These are phyloP conservation scores for Bisporella sp. DNA, from an alignment of 2,329 filamentous ascomycete species.

Conservation along the genomic window DNA sequence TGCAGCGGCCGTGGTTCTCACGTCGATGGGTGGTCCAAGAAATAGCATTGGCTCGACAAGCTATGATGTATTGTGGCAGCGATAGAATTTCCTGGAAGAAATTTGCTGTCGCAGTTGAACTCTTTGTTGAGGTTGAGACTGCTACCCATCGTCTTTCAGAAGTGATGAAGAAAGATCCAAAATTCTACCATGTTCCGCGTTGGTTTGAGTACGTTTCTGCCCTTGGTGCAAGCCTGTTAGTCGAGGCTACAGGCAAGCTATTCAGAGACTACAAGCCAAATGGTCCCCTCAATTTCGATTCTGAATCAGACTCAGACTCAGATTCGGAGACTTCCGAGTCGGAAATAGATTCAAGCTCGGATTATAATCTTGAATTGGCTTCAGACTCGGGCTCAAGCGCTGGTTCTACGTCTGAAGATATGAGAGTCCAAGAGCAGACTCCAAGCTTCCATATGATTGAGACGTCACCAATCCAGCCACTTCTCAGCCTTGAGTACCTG, in stretches of 20 bases:
- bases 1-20: slow-evolving; percentile 31
- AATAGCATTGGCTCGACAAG: slow-evolving; percentile 28
- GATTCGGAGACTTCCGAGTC: slow-evolving; percentile 19
- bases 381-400: too few relatives aligned
- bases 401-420: too few relatives aligned
- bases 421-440: too few relatives aligned
- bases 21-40: slow-evolving; percentile 34
- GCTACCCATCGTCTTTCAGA: slow-evolving; percentile 30
- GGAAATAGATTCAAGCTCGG: slow-evolving; percentile 28
- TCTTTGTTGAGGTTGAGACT: slow-evolving; percentile 33
- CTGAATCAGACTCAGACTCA: neutral
- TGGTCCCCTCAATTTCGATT: neutral
- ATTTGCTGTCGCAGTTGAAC: slow-evolving; percentile 31
- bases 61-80: slow-evolving; percentile 29
- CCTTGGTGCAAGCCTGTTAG: slow-evolving; percentile 30
- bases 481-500: too few relatives aligned
- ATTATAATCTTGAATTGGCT: neutral
- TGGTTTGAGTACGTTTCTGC: slow-evolving; percentile 30
- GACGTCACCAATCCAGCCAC: too few relatives aligned
- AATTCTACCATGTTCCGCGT: slow-evolving; percentile 18
- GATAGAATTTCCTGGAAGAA: slow-evolving; percentile 28
- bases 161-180: slow-evolving; percentile 27
- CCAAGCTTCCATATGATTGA: too few relatives aligned
- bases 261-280: slow-evolving; percentile 20
- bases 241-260: slow-evolving; percentile 28